Evolutionary conservation across 257 asterid genomes (phyloP).

Genomic region (Lantana camara): DNA sequence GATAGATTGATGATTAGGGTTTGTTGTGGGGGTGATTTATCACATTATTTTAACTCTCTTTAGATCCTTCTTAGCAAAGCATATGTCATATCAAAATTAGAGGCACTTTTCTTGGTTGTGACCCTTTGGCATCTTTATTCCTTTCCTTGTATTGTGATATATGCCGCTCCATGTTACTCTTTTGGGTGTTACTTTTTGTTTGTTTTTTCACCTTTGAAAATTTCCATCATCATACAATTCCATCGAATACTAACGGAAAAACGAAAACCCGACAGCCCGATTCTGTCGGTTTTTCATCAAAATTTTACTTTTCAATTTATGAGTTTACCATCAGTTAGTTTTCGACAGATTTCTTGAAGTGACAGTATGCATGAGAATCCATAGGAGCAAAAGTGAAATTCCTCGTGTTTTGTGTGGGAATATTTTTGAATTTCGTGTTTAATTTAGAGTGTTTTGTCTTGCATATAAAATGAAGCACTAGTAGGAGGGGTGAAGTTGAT

Average conservation of each 20-base stretch:
- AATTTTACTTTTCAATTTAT: too few species aligned
- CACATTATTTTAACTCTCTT: conserved; percentile 20
- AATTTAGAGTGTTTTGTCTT: conserved; percentile 37
- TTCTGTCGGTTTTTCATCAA: too few species aligned
- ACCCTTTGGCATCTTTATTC: conserved; percentile 37
- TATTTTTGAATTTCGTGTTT: background rate
- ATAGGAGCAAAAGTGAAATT: conserved; percentile 16
- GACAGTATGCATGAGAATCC: conserved; percentile 14
- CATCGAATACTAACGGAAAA: background rate
- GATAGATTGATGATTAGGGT: conserved; percentile 38
- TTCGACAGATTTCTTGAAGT: too few species aligned
- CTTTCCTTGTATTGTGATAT: conserved; percentile 30
- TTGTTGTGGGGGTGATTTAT: conserved; percentile 29
- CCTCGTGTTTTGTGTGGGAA: background rate
- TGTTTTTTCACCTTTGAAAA: conserved; percentile 27
- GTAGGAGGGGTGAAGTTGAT: conserved; percentile 29
- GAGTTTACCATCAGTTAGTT: too few species aligned
- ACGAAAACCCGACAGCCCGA: too few species aligned
- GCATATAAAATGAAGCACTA: conserved; percentile 23
- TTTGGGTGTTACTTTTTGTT: conserved; percentile 40
- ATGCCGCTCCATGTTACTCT: conserved; percentile 26
- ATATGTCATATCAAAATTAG: conserved; percentile 37
- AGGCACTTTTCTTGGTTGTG: conserved; percentile 26
- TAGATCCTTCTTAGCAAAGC: conserved; percentile 49
- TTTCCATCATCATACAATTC: conserved; percentile 1